phyloP scores from a whole-genome alignment of 2,329 filamentous ascomycete species.

The Calonectria hawksworthii region DNA sequence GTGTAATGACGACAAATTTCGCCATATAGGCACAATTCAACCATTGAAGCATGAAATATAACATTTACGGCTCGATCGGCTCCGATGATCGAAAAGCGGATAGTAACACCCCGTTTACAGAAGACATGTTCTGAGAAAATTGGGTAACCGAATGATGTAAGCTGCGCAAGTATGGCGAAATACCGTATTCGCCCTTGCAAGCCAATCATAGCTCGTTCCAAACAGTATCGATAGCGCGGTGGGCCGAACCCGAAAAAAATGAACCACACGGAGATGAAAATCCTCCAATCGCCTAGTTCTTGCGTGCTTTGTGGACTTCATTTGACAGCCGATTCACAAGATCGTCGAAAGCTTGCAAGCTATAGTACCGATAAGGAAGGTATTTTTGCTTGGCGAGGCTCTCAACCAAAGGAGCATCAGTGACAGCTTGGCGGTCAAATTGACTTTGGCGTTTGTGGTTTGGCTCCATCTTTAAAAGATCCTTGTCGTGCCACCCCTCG shows the following conservation, averaged over 20 bases:
- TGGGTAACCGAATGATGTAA: not conserved
- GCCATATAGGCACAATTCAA: not conserved
- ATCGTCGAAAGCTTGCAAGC: not conserved
- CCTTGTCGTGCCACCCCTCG: not conserved
- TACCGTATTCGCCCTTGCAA: not conserved
- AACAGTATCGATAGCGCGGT: not conserved
- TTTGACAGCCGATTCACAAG: not conserved
- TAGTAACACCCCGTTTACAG: not conserved
- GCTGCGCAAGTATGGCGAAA: not conserved
- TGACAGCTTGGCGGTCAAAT: not conserved
- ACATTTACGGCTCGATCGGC: not conserved
- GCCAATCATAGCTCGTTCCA: not conserved
- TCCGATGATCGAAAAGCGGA: not conserved
- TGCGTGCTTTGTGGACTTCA: not conserved
- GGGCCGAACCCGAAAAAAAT: not conserved
- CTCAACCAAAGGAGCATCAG: not conserved
- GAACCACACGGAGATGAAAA: not conserved
- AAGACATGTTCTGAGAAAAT: not conserved
- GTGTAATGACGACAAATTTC: not conserved
- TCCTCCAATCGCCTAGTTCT: not conserved
- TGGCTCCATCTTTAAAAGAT: not conserved
- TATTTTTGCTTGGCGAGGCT: not conserved
- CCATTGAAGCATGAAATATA: not conserved
- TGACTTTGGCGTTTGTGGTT: not conserved
- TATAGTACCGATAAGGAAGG: not conserved